Percentiles rank a stretch among this genome's conserved stretches.
These are phyloP conservation scores for Stenocarpella maydis DNA, from an alignment of 2,329 filamentous ascomycete species.

Conservation along the genomic window DNA sequence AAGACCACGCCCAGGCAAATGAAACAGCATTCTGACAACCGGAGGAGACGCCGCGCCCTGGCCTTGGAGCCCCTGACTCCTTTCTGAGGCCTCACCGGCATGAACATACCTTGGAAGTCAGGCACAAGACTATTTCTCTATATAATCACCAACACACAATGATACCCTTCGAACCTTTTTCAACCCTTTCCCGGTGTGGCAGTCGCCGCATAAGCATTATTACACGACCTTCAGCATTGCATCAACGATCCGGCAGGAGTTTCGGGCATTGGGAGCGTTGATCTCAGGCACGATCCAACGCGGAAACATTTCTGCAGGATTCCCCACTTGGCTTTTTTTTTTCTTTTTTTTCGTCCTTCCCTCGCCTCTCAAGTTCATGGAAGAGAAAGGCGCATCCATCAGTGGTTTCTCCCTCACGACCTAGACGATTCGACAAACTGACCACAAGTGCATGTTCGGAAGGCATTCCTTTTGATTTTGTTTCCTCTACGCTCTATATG, in stretches of 20 bases:
- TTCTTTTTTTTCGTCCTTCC: too few relatives aligned
- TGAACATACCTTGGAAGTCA: background rate
- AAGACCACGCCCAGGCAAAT: conserved; percentile 33
- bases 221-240: conserved; percentile 25
- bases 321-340: background rate
- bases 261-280: conserved; percentile 33
- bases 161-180: conserved; percentile 30
- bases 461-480: conserved; percentile 3
- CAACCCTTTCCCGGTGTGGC: background rate
- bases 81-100: conserved; percentile 38
- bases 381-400: conserved; percentile 1
- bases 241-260: conserved; percentile 30
- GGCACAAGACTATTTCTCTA: conserved; percentile 20
- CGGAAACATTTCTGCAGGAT: conserved; percentile 4
- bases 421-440: conserved; percentile 13
- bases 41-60: conserved; percentile 37
- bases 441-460: conserved; percentile 11
- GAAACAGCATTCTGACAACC: conserved; percentile 31
- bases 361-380: background rate
- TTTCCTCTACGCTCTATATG: conserved; percentile 1
- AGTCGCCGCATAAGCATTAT: background rate
- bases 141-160: conserved; percentile 32
- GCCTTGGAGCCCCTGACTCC: conserved; percentile 38
- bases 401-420: background rate
- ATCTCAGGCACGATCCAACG: conserved; percentile 14